A percentile compares a stretch with the other conserved stretches of the same genome.
Conservation (phyloP, 2,329 filamentous ascomycete genomes). For the Xylaria sp. region DNA sequence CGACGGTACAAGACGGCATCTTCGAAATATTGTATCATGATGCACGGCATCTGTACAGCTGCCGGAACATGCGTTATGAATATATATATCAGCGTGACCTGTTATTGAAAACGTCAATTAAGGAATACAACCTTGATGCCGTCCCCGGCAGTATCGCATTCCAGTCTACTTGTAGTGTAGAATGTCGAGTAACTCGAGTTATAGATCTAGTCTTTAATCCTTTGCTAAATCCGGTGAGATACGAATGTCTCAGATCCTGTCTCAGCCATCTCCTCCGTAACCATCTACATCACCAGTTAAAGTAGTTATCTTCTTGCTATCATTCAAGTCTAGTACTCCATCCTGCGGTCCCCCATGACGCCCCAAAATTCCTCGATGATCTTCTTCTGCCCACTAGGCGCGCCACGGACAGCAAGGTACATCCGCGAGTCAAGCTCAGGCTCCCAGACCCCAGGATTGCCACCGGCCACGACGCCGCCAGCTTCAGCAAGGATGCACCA, state of each 20-base stretch:
- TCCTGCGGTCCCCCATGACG: slow-evolving; percentile 64
- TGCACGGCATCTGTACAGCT: not conserved
- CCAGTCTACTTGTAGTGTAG: slow-evolving; percentile 34
- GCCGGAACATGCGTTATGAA: slow-evolving; percentile 1
- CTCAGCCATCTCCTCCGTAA: slow-evolving; percentile 20
- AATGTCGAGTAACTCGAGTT: slow-evolving; percentile 36
- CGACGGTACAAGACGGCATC: slow-evolving; percentile 35
- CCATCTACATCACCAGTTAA: not conserved
- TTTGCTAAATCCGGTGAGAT: slow-evolving; percentile 33
- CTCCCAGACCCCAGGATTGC: slow-evolving; percentile 79
- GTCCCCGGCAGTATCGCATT: slow-evolving; percentile 40
- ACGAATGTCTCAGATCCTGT: slow-evolving; percentile 25
- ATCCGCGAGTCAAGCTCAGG: slow-evolving; percentile 67
- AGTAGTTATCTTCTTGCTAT: not conserved
- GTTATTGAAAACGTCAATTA: slow-evolving; percentile 39
- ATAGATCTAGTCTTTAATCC: slow-evolving; percentile 29
- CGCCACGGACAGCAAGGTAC: slow-evolving; percentile 72
- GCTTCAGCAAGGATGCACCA: slow-evolving; percentile 82
- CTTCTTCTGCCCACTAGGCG: slow-evolving; percentile 68
- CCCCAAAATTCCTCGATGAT: slow-evolving; percentile 73
- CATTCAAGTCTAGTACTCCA: slow-evolving; percentile 58
- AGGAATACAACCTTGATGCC: not conserved
- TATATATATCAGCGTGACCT: slow-evolving; percentile 10
- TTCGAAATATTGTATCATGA: slow-evolving; percentile 23
- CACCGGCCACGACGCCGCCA: slow-evolving; percentile 77